Base-by-base conservation (phyloP, 2,329 filamentous ascomycete genomes). In the Drechslera avenae region DNA sequence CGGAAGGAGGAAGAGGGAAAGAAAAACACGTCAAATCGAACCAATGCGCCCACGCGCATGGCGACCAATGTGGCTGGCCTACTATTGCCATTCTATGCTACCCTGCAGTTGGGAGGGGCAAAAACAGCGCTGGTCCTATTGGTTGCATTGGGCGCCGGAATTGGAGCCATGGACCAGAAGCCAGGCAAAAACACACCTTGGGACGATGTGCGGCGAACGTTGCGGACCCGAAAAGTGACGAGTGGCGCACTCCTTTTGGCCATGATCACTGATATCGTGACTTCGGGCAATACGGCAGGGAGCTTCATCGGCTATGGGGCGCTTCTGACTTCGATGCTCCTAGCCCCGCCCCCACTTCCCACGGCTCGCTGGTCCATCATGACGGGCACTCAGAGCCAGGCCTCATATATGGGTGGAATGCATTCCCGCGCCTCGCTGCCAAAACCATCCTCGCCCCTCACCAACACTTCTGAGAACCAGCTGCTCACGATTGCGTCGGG, bases 71-170 rank as follows among this genome's bases (percentile, higher is more conserved):
- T 74, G n/a, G 49, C 74, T 23, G 73, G 77, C 14, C 63, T 82
- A 17, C 68, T 75, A 3, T 61, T 86, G 23, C 83, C 83, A 1
- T 81, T 83, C 60, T 85, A 83, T 62, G 80, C 83, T 7, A 68
- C 80, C 0, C 73, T 83, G 55, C 78, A 83, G 49, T 66, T 85
- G 10, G 83, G 82, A 7, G 81, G 80, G 10, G 75, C 79, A 49
- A 73, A 79, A 45, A 78, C 80, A n/a, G 79, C 80, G 9, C 68
- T 84, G n/a, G 56, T 79, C 2, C 56, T 85, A 21, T 68, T 84
- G 35, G 66, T 78, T 28, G 75, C 78, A 6, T 57, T 76, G 2
- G 75, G 79, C 6, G 76, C 78, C 12, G 79, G 78, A 6, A 50
- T 84, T 17, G 71, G 68, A 16, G 56, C 60, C 19, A 52, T 69